These are phyloP conservation scores for Leptographium galeiforme DNA, from an alignment of 2,329 filamentous ascomycete species.

Conservation along the genomic window DNA sequence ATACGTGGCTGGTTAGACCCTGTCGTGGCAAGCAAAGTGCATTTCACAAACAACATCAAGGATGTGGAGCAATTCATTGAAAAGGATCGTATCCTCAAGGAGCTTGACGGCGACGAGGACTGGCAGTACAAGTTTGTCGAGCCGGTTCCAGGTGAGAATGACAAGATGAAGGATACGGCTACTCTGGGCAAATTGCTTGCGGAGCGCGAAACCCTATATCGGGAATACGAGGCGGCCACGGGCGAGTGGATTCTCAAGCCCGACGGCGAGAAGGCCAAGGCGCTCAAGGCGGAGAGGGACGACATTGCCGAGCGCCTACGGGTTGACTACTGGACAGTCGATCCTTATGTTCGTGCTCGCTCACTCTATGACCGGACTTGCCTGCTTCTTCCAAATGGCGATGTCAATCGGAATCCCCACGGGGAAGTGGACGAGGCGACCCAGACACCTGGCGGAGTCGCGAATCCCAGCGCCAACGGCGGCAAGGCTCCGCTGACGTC, in stretches of 20 bases:
- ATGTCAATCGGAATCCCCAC: conserved; percentile 53
- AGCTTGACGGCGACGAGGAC: conserved; percentile 74
- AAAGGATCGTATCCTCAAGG: conserved; percentile 57
- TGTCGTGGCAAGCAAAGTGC: conserved; percentile 84
- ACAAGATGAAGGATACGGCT: conserved; percentile 50
- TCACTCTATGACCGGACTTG: conserved; percentile 77
- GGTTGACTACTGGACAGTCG: conserved; percentile 75
- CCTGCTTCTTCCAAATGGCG: conserved; percentile 53
- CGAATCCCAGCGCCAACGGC: conserved; percentile 4
- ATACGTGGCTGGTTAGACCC: conserved; percentile 95
- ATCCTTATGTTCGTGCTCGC: conserved; percentile 73
- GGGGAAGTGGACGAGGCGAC: conserved; percentile 7
- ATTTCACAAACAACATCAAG: conserved; percentile 73
- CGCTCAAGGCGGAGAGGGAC: conserved; percentile 43
- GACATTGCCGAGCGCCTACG: conserved; percentile 49
- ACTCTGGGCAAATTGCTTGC: conserved; percentile 50
- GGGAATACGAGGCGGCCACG: conserved; percentile 62
- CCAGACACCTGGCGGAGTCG: conserved; percentile 1
- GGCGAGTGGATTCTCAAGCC: conserved; percentile 56
- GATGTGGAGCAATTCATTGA: conserved; percentile 71
- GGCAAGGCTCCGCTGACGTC: conserved; percentile 21
- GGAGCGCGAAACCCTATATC: conserved; percentile 51
- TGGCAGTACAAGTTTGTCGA: conserved; percentile 78
- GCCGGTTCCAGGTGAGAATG: conserved; percentile 63
- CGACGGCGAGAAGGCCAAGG: conserved; percentile 29